These are phyloP conservation scores for Termitomyces sp. DNA, from an alignment of 768 basidiomycete genomes.

Conservation along the genomic window DNA sequence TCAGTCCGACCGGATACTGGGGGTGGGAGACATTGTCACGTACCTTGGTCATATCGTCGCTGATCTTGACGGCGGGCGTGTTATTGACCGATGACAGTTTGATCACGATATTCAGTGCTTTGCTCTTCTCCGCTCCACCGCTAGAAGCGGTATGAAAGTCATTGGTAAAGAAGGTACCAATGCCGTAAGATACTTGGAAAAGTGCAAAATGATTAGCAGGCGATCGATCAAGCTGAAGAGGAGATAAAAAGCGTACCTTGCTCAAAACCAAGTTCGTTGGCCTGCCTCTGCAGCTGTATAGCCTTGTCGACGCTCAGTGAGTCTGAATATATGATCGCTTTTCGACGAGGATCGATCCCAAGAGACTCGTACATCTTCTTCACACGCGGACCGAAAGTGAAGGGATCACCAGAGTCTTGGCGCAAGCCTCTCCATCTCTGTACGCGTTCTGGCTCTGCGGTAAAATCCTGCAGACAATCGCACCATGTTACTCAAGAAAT, in stretches of 20 bases:
- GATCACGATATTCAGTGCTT: constrained; percentile 91
- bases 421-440: constrained; percentile 1
- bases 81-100: constrained; percentile 76
- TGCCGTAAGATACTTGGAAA: constrained; percentile 75
- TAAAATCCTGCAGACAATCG: constrained; percentile 44
- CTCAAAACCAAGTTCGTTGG: constrained; percentile 65
- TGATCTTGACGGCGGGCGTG: constrained; percentile 84
- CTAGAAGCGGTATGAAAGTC: constrained; percentile 59
- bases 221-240: neutral
- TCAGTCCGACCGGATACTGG: neutral
- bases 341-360: constrained; percentile 59
- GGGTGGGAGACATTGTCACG: constrained; percentile 2
- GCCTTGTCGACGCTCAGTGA: constrained; percentile 67
- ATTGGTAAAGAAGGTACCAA: constrained; percentile 90
- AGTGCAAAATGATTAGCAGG: neutral
- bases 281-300: constrained; percentile 62
- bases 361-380: constrained; percentile 66
- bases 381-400: constrained; percentile 69
- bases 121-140: constrained; percentile 52
- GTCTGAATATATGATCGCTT: constrained; percentile 83
- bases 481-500: neutral
- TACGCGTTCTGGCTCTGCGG: constrained; percentile 25
- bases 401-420: constrained; percentile 93
- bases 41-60: constrained; percentile 84
- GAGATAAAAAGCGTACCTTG: constrained; percentile 32